Conservation (phyloP, 2,329 filamentous ascomycete genomes). For the Penicillium occitanis region DNA sequence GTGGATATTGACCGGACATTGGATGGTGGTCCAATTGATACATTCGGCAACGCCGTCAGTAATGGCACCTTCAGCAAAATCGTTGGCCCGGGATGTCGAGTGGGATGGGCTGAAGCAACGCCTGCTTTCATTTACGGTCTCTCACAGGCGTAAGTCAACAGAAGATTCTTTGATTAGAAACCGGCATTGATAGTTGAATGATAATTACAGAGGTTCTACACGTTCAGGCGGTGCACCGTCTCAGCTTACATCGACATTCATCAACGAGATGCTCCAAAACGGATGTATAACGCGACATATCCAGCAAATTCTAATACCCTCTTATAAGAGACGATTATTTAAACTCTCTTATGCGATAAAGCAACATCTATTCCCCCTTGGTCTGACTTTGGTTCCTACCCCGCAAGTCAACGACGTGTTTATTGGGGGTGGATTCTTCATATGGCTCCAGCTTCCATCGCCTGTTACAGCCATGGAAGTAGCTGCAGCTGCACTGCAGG, state of each 20-base stretch:
- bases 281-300: neutral
- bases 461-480: neutral
- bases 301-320: neutral
- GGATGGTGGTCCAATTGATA: constrained; percentile 55
- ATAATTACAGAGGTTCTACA: neutral
- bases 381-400: neutral
- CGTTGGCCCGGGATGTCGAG: constrained; percentile 71
- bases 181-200: neutral
- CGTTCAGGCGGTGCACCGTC: constrained; percentile 9
- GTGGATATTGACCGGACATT: constrained; percentile 71
- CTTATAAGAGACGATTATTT: neutral
- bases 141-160: neutral
- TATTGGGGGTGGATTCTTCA: constrained; percentile 2
- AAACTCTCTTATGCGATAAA: neutral
- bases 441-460: constrained; percentile 8
- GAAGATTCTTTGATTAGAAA: neutral
- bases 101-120: constrained; percentile 63
- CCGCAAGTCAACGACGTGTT: neutral
- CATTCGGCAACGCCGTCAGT: constrained; percentile 74
- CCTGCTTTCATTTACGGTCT: neutral
- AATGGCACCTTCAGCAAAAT: constrained; percentile 89
- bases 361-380: neutral
- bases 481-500: neutral
- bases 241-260: neutral
- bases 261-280: constrained; percentile 6